Evolutionary conservation across 2,329 filamentous ascomycete species (phyloP), one percentile per base, ranked within the genome.

Genomic region (Colletotrichum endophyticum): DNA sequence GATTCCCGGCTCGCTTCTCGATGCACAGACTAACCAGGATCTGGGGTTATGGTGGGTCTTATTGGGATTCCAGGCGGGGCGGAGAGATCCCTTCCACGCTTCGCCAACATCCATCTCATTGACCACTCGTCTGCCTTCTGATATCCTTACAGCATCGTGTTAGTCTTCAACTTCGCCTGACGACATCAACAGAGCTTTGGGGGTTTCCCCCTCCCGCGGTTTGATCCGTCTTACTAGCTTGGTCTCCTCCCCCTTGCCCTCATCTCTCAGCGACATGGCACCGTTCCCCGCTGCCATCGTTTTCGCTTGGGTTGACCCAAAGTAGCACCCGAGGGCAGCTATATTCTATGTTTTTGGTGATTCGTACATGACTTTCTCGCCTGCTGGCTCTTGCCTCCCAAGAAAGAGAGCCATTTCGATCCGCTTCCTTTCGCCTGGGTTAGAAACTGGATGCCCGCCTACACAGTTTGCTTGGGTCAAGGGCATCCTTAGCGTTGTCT

Each of bases 1-100:
- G 77, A 77, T 76, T 66, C 61, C 81, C 78, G 80, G 71, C 80
- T 85, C 84, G 84, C 84, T 84, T 84, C 61, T 72, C 59, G 56
- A 75, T 59, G 77, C 74, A 62, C 49, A 36, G 44, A 64, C 44
- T 64, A 61, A 62, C 56, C 49, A 34, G 28, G 66, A 36, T 32
- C 19, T n/a, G 53, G 13, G 36, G 66, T 32, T 13, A 22, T 34
- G 16, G 25, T 59, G 49, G 25, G n/a, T 59, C 49, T 28, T 11
- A 13, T 62, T 16, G 70, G 69, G 32, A 22, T 32, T n/a, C 66
- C 72, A 59, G 70, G 72, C 27, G 44, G 11, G n/a, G 44, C 44
- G n/a, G 44, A 53, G 12, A 53, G 9, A n/a, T 53, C 44, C 34
- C 44, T 39, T 32, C 19, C n/a, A n/a, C n/a, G n/a, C n/a, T 59